phyloP scores from a whole-genome alignment of 2,329 filamentous ascomycete genomes.

The Cercospora sp. region DNA sequence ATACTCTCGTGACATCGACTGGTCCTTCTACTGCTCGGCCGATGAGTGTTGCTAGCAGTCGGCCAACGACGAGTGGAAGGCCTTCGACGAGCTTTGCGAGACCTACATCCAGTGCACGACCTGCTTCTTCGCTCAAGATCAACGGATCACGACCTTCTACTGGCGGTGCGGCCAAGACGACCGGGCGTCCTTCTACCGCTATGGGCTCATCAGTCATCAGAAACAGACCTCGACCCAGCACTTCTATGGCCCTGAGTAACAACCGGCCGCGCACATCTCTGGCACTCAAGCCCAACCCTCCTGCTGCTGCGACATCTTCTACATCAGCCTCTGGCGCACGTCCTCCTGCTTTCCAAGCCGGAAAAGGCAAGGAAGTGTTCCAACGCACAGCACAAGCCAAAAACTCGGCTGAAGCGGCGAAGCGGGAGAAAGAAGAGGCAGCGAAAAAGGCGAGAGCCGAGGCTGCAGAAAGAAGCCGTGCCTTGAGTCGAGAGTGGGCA shows the following conservation, averaged over 20 bases:
- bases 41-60: constrained; percentile 28
- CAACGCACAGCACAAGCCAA: constrained; percentile 47
- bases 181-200: background rate
- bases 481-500: constrained; percentile 51
- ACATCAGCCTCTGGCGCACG: background rate
- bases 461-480: constrained; percentile 48
- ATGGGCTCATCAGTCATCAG: background rate
- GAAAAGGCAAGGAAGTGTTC: constrained; percentile 50
- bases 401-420: constrained; percentile 43
- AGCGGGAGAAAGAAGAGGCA: constrained; percentile 51
- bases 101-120: constrained; percentile 13
- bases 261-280: constrained; percentile 13
- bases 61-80: constrained; percentile 14
- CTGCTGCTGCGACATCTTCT: constrained; percentile 4
- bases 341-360: constrained; percentile 17
- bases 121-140: constrained; percentile 7
- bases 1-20: constrained; percentile 6
- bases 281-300: constrained; percentile 17
- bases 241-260: constrained; percentile 10
- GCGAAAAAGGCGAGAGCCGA: constrained; percentile 49
- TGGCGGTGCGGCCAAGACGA: background rate
- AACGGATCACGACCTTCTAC: background rate
- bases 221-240: background rate
- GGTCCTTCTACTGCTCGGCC: constrained; percentile 24
- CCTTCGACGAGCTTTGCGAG: constrained; percentile 2